These are phyloP conservation scores for Pugionium cornutum DNA, from an alignment of 345 rosid genomes.

Conservation along the genomic window DNA sequence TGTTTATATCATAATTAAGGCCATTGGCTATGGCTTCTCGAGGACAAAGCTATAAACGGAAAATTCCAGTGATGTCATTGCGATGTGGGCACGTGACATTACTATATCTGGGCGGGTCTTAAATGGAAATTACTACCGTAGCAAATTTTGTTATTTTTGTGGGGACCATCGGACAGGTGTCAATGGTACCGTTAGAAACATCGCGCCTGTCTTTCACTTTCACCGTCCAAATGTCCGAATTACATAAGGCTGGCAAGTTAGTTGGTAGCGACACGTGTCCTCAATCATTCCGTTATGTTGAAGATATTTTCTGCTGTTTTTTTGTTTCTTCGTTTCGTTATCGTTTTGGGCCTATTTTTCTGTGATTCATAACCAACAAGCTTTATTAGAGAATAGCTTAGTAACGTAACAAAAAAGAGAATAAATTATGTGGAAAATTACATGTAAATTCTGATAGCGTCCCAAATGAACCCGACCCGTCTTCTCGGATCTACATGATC, in stretches of 20 bases:
- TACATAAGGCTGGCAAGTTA: not conserved
- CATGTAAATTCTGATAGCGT: no score
- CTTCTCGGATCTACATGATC: no score
- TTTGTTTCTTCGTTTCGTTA: not conserved
- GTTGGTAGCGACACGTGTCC: constrained; percentile 37
- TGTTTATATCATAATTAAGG: constrained; percentile 13
- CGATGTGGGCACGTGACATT: constrained; percentile 38
- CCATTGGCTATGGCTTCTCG: constrained; percentile 15
- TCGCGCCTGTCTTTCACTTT: not conserved
- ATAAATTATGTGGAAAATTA: no score
- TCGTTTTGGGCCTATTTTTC: not conserved
- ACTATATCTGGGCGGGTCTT: not conserved
- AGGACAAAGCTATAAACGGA: not conserved
- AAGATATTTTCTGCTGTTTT: not conserved
- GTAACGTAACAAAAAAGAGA: no score
- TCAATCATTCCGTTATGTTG: constrained; percentile 16
- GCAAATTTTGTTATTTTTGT: not conserved
- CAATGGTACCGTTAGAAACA: not conserved
- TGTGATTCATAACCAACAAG: no score
- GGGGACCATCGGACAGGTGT: not conserved
- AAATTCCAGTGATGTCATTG: constrained; percentile 21
- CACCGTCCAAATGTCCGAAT: constrained; percentile 39
- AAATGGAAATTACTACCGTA: no score
- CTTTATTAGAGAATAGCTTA: no score
- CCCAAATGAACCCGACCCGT: no score